A percentile compares a stretch with the other conserved stretches of the same genome.
Evolutionary conservation across 164 flowering plant genomes (phyloP).

Genomic region (Sextonia rubra): DNA sequence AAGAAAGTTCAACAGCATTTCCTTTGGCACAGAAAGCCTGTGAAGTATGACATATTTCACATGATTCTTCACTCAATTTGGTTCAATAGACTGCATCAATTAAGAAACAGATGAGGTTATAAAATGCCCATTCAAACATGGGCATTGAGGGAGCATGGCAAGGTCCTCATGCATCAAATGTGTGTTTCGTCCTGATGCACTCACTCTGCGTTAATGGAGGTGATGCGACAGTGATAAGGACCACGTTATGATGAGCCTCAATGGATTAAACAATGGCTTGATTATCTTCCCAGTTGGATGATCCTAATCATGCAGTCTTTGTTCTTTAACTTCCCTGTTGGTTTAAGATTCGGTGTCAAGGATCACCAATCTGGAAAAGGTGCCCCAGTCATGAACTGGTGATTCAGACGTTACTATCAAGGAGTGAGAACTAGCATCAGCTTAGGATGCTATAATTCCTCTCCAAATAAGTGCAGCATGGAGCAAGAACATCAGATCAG

Average conservation of each 20-base stretch:
- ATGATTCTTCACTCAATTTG: slow-evolving; percentile 50
- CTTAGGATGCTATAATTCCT: too few relatives aligned
- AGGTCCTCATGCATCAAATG: neutral
- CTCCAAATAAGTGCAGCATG: too few relatives aligned
- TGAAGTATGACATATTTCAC: slow-evolving; percentile 44
- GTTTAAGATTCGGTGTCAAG: too few relatives aligned
- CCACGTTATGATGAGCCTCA: neutral
- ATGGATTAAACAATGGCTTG: neutral
- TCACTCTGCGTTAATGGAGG: neutral
- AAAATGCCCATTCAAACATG: neutral
- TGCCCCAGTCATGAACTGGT: too few relatives aligned
- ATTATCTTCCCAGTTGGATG: neutral
- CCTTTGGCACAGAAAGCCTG: slow-evolving; percentile 38
- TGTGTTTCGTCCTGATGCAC: neutral
- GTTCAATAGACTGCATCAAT: slow-evolving; percentile 30
- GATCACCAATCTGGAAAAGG: too few relatives aligned
- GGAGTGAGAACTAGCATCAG: too few relatives aligned
- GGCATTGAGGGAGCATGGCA: neutral
- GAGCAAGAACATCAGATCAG: too few relatives aligned
- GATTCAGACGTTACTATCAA: too few relatives aligned
- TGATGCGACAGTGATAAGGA: neutral
- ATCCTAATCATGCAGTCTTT: too few relatives aligned
- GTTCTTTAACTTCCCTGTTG: too few relatives aligned
- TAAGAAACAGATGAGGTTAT: slow-evolving; percentile 2
- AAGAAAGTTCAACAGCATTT: slow-evolving; percentile 38